Conservation (phyloP, 345 rosid species). For the Arabidopsis suecica region DNA sequence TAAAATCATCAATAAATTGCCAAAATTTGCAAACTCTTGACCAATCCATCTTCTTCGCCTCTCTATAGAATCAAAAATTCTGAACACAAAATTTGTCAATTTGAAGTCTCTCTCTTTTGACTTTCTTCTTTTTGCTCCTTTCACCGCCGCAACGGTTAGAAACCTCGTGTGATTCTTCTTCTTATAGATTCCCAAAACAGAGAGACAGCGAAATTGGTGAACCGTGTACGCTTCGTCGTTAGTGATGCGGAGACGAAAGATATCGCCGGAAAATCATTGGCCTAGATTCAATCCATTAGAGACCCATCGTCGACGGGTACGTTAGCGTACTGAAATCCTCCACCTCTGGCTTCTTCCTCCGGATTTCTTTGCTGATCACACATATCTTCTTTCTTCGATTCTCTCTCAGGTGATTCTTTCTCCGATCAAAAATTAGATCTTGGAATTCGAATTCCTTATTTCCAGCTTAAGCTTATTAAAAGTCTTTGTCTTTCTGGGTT, state of each 20-base stretch:
- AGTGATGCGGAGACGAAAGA: conserved; percentile 22
- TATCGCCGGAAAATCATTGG: conserved; percentile 14
- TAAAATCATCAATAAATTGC: background rate
- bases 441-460: background rate
- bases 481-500: background rate
- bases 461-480: background rate
- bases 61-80: background rate
- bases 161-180: background rate
- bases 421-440: conserved; percentile 8
- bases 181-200: conserved; percentile 22
- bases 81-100: background rate
- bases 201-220: conserved; percentile 16
- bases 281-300: background rate
- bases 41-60: conserved; percentile 4
- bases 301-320: conserved; percentile 4
- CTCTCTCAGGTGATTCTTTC: conserved; percentile 14
- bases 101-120: conserved; percentile 30
- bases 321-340: background rate
- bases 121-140: background rate
- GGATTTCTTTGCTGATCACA: background rate
- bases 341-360: conserved; percentile 3
- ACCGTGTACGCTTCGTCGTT: conserved; percentile 26
- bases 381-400: background rate
- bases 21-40: background rate
- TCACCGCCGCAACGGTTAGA: conserved; percentile 5